These are phyloP conservation scores for Dendrothele bispora DNA, from an alignment of 768 basidiomycete species.

Conservation along the genomic window DNA sequence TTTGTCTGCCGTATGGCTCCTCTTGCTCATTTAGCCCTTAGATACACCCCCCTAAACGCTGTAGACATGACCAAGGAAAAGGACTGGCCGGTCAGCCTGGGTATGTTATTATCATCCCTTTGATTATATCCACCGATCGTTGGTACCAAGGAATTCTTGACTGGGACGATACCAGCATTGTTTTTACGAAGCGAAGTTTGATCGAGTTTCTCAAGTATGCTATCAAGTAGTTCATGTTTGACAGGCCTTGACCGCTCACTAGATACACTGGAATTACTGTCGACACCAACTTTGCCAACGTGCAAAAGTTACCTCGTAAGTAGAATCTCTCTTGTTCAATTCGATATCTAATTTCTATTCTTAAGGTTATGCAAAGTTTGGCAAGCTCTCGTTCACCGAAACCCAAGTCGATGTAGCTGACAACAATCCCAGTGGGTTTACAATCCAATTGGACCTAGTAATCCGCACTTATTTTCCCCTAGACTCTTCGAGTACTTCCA, in stretches of 20 bases:
- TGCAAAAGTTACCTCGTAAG: slow-evolving; percentile 74
- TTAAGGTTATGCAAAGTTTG: slow-evolving; percentile 71
- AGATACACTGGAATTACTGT: slow-evolving; percentile 77
- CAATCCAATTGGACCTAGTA: not conserved
- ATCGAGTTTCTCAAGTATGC: slow-evolving; percentile 74
- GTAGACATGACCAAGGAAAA: slow-evolving; percentile 68
- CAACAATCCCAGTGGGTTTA: too few species aligned
- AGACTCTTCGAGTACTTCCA: not conserved
- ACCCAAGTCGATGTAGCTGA: slow-evolving; percentile 4
- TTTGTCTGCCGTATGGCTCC: not conserved
- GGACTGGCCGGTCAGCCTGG: slow-evolving; percentile 70
- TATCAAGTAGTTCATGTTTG: slow-evolving; percentile 16
- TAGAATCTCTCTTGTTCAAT: slow-evolving; percentile 8
- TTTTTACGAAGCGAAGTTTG: slow-evolving; percentile 77
- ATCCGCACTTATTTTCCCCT: not conserved
- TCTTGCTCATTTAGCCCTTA: slow-evolving; percentile 19
- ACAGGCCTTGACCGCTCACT: slow-evolving; percentile 9
- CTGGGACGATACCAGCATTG: slow-evolving; percentile 75
- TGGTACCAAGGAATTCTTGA: slow-evolving; percentile 64
- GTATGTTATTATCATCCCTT: slow-evolving; percentile 33
- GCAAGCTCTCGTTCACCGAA: slow-evolving; percentile 37
- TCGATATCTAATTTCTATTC: not conserved
- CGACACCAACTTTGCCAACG: slow-evolving; percentile 73
- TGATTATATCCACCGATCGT: not conserved
- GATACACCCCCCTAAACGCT: slow-evolving; percentile 56